Evolutionary conservation across 2,329 filamentous ascomycete species (phyloP).

Genomic region (Cadophora malorum): DNA sequence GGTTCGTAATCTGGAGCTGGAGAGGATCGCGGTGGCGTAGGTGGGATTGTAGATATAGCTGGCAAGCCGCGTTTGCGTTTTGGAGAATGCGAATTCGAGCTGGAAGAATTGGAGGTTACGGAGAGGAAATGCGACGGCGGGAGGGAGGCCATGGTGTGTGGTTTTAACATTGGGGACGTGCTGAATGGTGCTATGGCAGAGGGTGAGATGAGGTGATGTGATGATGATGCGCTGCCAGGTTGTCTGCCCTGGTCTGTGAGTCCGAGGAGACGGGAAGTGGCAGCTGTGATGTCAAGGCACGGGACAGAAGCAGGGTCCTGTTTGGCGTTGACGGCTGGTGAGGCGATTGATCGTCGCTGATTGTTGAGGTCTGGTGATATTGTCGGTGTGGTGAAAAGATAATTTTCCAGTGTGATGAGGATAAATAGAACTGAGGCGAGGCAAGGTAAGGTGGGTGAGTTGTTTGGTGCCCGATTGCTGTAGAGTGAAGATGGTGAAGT

Average conservation of each 20-base stretch:
- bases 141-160: background rate
- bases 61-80: conserved; percentile 32
- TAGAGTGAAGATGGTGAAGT: background rate
- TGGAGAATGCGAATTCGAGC: conserved; percentile 25
- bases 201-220: background rate
- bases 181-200: background rate
- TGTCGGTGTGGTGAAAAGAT: background rate
- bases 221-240: background rate
- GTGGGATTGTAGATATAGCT: conserved; percentile 28
- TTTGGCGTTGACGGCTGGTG: background rate
- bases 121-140: conserved; percentile 4
- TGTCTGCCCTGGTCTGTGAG: background rate
- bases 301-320: conserved; percentile 6
- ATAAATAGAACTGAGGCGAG: background rate
- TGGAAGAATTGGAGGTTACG: background rate
- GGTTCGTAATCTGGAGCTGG: conserved; percentile 23
- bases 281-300: conserved; percentile 4
- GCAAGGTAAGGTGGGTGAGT: background rate
- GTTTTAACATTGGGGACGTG: conserved; percentile 11
- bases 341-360: background rate
- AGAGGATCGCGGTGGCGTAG: conserved; percentile 34
- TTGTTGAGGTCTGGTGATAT: background rate
- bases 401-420: background rate
- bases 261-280: background rate
- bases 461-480: background rate